Evolutionary conservation across 2,329 filamentous ascomycete genomes (phyloP).

Genomic region (Blastomyces silverae): DNA sequence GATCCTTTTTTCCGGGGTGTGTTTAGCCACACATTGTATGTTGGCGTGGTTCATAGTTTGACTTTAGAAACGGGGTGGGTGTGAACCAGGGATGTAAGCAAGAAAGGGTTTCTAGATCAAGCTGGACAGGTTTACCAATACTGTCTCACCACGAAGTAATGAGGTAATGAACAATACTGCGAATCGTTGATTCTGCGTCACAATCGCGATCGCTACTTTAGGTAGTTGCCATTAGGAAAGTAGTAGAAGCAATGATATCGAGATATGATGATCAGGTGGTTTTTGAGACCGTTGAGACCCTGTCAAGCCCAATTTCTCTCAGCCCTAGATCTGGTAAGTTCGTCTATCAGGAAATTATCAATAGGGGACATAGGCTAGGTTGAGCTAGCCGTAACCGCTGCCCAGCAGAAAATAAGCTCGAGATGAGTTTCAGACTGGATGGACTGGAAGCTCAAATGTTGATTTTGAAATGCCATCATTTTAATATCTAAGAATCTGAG

Average conservation of each 20-base stretch:
- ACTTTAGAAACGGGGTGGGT: background rate
- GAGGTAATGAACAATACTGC: background rate
- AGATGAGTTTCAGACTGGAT: too few species aligned
- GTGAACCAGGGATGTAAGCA: background rate
- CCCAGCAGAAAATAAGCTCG: too few species aligned
- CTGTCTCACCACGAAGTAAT: background rate
- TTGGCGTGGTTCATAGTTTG: background rate
- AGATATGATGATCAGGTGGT: background rate
- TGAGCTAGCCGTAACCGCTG: too few species aligned
- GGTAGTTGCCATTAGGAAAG: background rate
- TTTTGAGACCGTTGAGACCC: background rate
- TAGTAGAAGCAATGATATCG: background rate
- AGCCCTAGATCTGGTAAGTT: background rate
- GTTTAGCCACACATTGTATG: background rate
- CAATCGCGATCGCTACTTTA: background rate
- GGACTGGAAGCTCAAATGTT: too few species aligned
- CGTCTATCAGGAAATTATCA: too few species aligned
- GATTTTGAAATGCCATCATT: background rate
- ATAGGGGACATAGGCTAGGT: too few species aligned
- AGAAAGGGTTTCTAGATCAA: background rate
- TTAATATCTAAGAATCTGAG: background rate
- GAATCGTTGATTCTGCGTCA: slow-evolving; percentile 1
- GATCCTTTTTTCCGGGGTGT: background rate
- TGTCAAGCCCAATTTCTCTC: background rate
- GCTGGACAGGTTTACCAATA: background rate